phyloP scores from a whole-genome alignment of 2,329 filamentous ascomycete genomes.

The Pestalotiopsis sp. region DNA sequence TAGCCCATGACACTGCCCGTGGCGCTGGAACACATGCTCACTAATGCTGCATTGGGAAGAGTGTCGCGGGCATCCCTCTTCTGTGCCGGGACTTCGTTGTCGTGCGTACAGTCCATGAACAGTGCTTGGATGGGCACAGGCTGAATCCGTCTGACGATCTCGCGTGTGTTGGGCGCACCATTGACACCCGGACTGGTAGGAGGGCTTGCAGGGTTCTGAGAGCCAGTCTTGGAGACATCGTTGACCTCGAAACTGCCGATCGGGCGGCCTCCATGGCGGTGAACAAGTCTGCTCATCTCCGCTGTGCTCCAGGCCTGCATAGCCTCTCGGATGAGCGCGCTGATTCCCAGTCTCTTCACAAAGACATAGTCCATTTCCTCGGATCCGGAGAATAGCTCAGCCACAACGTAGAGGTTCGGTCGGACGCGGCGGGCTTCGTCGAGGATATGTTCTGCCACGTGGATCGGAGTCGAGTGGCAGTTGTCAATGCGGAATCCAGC shows the following conservation, averaged over 20 bases:
- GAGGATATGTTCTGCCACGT: slow-evolving; percentile 91
- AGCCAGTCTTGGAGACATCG: slow-evolving; percentile 69
- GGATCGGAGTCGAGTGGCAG: slow-evolving; percentile 92
- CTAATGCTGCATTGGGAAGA: slow-evolving; percentile 88
- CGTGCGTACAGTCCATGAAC: slow-evolving; percentile 99
- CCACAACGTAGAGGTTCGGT: slow-evolving; percentile 87
- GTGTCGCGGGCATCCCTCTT: slow-evolving; percentile 94
- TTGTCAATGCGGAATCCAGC: slow-evolving; percentile 96
- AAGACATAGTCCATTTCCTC: slow-evolving; percentile 97
- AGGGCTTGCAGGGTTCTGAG: slow-evolving; percentile 35
- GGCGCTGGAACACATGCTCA: slow-evolving; percentile 93
- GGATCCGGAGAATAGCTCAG: slow-evolving; percentile 92
- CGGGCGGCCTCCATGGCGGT: slow-evolving; percentile 88
- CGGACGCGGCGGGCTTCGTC: slow-evolving; percentile 89
- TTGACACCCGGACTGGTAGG: slow-evolving; percentile 26
- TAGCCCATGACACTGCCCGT: slow-evolving; percentile 98
- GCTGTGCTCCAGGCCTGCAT: slow-evolving; percentile 98
- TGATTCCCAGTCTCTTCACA: slow-evolving; percentile 88
- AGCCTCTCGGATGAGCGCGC: slow-evolving; percentile 89
- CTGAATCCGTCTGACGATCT: slow-evolving; percentile 79
- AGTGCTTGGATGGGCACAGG: slow-evolving; percentile 88
- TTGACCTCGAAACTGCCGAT: slow-evolving; percentile 98
- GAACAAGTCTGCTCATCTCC: slow-evolving; percentile 89
- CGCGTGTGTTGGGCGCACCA: slow-evolving; percentile 44
- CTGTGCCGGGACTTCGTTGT: slow-evolving; percentile 95